These are phyloP conservation scores for Trichoderma lentiforme DNA, from an alignment of 2,329 filamentous ascomycete genomes.

Conservation along the genomic window DNA sequence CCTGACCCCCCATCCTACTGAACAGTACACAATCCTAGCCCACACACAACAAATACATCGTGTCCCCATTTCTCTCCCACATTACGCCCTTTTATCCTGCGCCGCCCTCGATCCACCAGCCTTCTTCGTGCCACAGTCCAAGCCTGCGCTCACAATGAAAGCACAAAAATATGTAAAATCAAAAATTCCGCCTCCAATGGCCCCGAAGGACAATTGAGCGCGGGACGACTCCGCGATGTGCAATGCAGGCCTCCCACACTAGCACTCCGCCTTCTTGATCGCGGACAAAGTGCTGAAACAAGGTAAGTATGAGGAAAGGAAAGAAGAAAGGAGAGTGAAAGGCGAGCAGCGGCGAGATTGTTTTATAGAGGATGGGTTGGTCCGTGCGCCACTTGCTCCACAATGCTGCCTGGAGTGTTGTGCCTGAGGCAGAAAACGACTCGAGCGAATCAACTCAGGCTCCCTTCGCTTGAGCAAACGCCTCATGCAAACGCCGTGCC, in stretches of 20 bases:
- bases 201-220: conserved; percentile 50
- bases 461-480: conserved; percentile 2
- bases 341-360: neutral
- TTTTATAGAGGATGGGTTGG: conserved; percentile 25
- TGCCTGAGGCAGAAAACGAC: conserved; percentile 6
- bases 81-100: too few relatives aligned
- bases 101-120: conserved; percentile 15
- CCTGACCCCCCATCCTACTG: neutral
- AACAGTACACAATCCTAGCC: neutral
- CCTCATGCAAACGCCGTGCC: conserved; percentile 8
- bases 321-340: conserved; percentile 24
- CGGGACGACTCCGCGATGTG: conserved; percentile 49
- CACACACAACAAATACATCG: neutral
- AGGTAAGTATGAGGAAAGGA: conserved; percentile 50
- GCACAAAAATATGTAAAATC: conserved; percentile 32
- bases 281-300: conserved; percentile 36
- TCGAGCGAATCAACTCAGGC: neutral
- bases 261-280: conserved; percentile 43
- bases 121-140: conserved; percentile 44
- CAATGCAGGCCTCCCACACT: conserved; percentile 50
- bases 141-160: conserved; percentile 45
- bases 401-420: neutral
- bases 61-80: neutral
- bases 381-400: conserved; percentile 22
- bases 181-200: conserved; percentile 52